Evolutionary conservation across 371 early-diverging fungal genomes (phyloP).

Genomic region (Funneliformis caledonium): DNA sequence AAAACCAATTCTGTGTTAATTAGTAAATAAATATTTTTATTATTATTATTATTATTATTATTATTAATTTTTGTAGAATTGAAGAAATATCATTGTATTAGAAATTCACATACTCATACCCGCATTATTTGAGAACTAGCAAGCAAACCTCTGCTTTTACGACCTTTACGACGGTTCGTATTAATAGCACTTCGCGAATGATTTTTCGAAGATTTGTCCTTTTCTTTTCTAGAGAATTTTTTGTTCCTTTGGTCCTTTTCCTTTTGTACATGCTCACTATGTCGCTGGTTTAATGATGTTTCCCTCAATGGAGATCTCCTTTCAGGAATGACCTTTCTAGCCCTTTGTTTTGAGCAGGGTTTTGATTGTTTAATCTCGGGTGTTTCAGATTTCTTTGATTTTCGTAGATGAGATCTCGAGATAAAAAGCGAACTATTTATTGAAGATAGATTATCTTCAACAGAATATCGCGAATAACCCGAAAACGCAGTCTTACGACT

Average conservation of each 20-base stretch:
- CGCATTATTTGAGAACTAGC: slow-evolving; percentile 22
- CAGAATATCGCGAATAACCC: background rate
- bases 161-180: background rate
- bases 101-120: background rate
- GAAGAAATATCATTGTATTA: background rate
- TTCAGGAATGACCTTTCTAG: background rate
- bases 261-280: background rate
- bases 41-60: too few relatives aligned
- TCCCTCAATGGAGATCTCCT: background rate
- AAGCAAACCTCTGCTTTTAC: background rate
- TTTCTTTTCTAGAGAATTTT: background rate
- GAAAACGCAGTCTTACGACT: background rate
- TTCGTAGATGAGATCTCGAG: background rate
- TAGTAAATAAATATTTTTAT: background rate
- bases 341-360: background rate
- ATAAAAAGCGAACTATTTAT: background rate
- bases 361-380: background rate
- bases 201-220: background rate
- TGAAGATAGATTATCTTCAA: background rate
- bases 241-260: background rate
- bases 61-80: background rate
- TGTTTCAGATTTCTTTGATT: background rate
- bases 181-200: background rate
- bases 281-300: background rate
- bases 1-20: slow-evolving; percentile 10